Percentiles rank a stretch among this genome's conserved stretches.
phyloP scores from a whole-genome alignment of 2,329 filamentous ascomycete species.

The Trichoderma sp. region DNA sequence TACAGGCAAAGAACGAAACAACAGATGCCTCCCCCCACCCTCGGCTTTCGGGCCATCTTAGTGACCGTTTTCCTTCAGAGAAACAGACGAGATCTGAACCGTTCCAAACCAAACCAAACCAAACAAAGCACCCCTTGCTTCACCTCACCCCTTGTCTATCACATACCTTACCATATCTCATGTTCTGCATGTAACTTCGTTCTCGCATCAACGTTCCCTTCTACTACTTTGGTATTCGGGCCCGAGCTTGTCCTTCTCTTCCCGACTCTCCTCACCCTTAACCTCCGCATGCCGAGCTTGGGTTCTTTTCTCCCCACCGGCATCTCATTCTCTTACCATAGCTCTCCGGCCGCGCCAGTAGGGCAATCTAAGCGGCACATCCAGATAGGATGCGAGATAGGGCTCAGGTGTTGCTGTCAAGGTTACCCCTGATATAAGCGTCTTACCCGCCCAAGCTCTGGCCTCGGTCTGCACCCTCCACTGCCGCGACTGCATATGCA shows the following conservation, averaged over 20 bases:
- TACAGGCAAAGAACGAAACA: not conserved
- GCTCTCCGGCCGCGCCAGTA: too few relatives aligned
- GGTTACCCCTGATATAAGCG: too few relatives aligned
- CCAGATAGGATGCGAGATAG: too few relatives aligned
- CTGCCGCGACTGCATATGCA: not conserved
- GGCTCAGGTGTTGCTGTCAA: too few relatives aligned
- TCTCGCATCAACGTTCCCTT: too few relatives aligned
- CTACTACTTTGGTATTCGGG: too few relatives aligned
- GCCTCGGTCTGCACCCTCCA: not conserved
- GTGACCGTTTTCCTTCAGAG: conserved; percentile 18
- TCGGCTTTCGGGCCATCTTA: not conserved
- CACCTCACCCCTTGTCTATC: not conserved
- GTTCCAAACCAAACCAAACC: too few relatives aligned
- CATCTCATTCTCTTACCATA: not conserved
- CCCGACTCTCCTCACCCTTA: not conserved
- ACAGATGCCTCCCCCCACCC: not conserved
- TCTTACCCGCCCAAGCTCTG: not conserved
- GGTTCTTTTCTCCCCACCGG: not conserved
- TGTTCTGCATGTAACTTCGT: too few relatives aligned
- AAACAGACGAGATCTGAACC: too few relatives aligned
- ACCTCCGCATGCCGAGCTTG: not conserved
- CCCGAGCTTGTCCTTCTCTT: not conserved
- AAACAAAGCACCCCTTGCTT: not conserved
- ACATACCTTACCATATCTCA: too few relatives aligned
- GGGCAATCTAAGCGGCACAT: not conserved